phyloP scores from a whole-genome alignment of 805 yeast genomes.

The Vanderwaltozyma polyspora region DNA sequence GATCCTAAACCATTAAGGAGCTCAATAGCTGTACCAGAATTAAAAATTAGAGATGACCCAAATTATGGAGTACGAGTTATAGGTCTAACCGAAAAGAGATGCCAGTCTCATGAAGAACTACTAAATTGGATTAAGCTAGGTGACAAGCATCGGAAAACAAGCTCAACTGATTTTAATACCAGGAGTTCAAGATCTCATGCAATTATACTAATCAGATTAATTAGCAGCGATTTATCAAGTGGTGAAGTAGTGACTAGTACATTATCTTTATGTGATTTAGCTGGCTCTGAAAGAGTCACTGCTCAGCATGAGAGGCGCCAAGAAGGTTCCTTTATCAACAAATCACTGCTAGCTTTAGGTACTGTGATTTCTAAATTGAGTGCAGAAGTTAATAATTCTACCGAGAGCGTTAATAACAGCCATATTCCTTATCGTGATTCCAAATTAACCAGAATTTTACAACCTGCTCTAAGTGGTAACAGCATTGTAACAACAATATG shows the following conservation, averaged over 20 bases:
- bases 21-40: slow-evolving; percentile 30
- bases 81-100: slow-evolving; percentile 58
- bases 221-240: slow-evolving; percentile 31
- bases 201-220: slow-evolving; percentile 58
- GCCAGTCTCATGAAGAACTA: slow-evolving; percentile 47
- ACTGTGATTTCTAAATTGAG: slow-evolving; percentile 82
- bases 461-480: slow-evolving; percentile 84
- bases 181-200: slow-evolving; percentile 90
- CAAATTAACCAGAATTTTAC: slow-evolving; percentile 77
- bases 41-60: slow-evolving; percentile 70
- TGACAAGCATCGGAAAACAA: slow-evolving; percentile 63
- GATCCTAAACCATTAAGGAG: not conserved
- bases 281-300: slow-evolving; percentile 89
- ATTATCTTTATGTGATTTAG: slow-evolving; percentile 83
- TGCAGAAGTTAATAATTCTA: slow-evolving; percentile 23
- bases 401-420: slow-evolving; percentile 26
- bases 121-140: slow-evolving; percentile 53
- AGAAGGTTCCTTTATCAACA: slow-evolving; percentile 89
- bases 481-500: slow-evolving; percentile 78
- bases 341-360: slow-evolving; percentile 79
- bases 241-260: slow-evolving; percentile 40
- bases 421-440: slow-evolving; percentile 93
- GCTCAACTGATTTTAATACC: slow-evolving; percentile 82
- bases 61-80: slow-evolving; percentile 60
- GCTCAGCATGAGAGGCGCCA: slow-evolving; percentile 61